Conservation (phyloP, 2,329 filamentous ascomycete species). For the Arthrobotrys conoides region DNA sequence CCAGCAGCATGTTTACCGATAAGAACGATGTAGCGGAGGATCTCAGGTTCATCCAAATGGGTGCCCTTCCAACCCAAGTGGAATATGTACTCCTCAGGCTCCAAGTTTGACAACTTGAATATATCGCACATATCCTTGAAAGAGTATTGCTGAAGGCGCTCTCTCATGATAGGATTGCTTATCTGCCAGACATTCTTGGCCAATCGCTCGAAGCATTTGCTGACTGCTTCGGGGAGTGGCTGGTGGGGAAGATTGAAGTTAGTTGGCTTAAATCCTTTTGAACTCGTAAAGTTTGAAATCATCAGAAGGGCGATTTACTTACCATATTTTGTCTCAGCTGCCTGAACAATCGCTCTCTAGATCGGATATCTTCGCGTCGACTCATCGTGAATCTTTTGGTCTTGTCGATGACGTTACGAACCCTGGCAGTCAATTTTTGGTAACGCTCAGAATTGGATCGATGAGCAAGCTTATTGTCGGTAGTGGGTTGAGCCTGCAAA, state of each 20-base stretch:
- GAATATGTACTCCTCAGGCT: constrained; percentile 24
- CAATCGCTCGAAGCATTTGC: not conserved
- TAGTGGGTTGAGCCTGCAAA: too few relatives aligned
- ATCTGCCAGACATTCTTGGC: not conserved
- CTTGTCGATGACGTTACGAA: too few relatives aligned
- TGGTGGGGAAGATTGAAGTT: not conserved
- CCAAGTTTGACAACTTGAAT: constrained; percentile 44
- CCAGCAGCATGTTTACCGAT: constrained; percentile 20
- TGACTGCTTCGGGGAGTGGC: not conserved
- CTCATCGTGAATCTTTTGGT: too few relatives aligned
- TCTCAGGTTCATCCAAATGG: constrained; percentile 4
- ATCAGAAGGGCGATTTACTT: not conserved
- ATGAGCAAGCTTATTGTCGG: too few relatives aligned
- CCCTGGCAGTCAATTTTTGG: too few relatives aligned
- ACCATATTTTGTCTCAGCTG: constrained; percentile 32
- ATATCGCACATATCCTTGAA: constrained; percentile 45
- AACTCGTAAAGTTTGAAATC: not conserved
- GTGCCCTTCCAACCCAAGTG: constrained; percentile 31
- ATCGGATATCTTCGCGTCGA: constrained; percentile 11
- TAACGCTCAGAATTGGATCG: too few relatives aligned
- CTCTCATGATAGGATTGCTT: not conserved
- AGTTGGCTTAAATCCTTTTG: not conserved
- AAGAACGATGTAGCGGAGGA: constrained; percentile 28
- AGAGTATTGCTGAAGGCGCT: constrained; percentile 10
- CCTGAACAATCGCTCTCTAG: constrained; percentile 33